phyloP scores from a whole-genome alignment of 192 early-diverging fungal species.

The Coemansia sp. region DNA sequence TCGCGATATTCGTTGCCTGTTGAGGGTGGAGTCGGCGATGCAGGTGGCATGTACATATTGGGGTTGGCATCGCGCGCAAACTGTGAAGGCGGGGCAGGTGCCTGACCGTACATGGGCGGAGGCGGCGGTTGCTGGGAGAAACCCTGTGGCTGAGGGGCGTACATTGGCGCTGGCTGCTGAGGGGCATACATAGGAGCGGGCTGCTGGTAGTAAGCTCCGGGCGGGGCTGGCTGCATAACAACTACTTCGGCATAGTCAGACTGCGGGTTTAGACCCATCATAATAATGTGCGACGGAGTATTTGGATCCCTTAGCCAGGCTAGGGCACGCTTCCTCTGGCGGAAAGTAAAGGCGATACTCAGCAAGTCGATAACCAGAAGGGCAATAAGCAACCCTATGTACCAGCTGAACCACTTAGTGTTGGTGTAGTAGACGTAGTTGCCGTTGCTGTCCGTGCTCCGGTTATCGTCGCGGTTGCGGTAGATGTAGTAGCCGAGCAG shows the following conservation, averaged over 20 bases:
- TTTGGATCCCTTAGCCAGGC: constrained; percentile 37
- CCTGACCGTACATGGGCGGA: constrained; percentile 24
- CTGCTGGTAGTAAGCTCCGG: constrained; percentile 22
- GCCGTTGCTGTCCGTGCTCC: constrained; percentile 5
- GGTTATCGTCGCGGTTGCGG: constrained; percentile 22
- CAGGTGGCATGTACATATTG: constrained; percentile 8
- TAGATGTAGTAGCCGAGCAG: constrained; percentile 44
- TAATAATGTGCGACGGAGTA: constrained; percentile 39
- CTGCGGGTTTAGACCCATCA: constrained; percentile 28
- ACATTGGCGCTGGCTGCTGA: constrained; percentile 6
- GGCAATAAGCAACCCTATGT: constrained; percentile 51
- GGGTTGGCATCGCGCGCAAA: neutral
- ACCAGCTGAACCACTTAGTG: constrained; percentile 46
- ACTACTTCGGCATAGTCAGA: constrained; percentile 19
- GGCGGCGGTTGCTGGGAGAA: constrained; percentile 15
- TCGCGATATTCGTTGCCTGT: neutral
- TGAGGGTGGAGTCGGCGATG: neutral
- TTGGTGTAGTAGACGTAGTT: constrained; percentile 11
- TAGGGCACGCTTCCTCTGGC: constrained; percentile 26
- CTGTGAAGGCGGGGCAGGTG: neutral
- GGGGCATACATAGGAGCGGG: constrained; percentile 9
- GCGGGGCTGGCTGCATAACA: constrained; percentile 22
- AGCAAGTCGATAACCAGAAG: constrained; percentile 48
- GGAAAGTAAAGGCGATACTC: constrained; percentile 36
- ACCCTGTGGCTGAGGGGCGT: too few relatives aligned